Evolutionary conservation across 2,329 filamentous ascomycete species (phyloP), one percentile per base, ranked within the genome.

Genomic region (Bipolaris victoriae): DNA sequence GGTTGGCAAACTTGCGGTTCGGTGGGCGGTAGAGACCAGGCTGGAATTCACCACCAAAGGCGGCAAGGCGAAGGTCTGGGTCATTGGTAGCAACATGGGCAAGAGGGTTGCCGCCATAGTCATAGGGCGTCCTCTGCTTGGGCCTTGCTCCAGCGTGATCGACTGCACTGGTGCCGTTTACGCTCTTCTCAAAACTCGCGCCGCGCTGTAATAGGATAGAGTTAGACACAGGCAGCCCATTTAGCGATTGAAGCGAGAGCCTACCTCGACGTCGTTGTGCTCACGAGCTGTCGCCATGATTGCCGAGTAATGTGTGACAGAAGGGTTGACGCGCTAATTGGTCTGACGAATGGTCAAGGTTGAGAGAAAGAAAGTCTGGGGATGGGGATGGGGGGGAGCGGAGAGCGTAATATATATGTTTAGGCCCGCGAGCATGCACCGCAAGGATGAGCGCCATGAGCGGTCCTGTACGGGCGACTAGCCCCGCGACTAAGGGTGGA

Each of bases 1-100:
- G 85, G 71, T 87, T 87, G 70, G 80, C 85, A 67, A 85, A 79
- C 60, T 82, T 83, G 73, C 76, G 76, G 48, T 65, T 69, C 20
- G 74, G 74, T 18, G 73, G 52, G 63, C 65, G 65, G 76, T 83
- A 82, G 18, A 81, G 77, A 75, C 81, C 81, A 10, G 81, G 81
- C 64, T 83, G 81, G 66, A 83, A 81, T 63, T 81, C 79, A 76
- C 81, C 81, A 69, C 81, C 81, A 52, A 83, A 83, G 45, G 81
- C 79, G 31, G 76, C 70, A 15, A 82, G 75, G 35, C 79, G 78
- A 26, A 74, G 41, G 7, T 77, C 76, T n/a, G 78, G 77, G 49
- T 82, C 78, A 65, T 80, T 81, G 56, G 80, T 82, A 59, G 77
- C 77, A 66, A 79, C 68, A 62, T 82, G 80, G n/a, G 80, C 80